These are phyloP conservation scores for Herpetomonas tarakana DNA, from an alignment of 208 protist genomes.

Conservation along the genomic window DNA sequence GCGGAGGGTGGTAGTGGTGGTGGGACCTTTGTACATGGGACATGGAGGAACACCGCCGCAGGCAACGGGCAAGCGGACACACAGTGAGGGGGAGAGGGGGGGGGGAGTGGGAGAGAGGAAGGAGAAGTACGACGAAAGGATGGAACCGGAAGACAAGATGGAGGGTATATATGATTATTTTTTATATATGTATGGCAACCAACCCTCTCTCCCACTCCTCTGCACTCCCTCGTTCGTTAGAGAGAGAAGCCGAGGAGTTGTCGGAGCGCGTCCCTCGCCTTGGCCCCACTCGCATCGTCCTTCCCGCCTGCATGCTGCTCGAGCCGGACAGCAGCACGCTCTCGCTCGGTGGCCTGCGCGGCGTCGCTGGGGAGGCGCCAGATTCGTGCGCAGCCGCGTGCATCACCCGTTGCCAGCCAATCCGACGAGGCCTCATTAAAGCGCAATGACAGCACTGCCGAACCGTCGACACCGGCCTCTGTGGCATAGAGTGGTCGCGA, in stretches of 20 bases:
- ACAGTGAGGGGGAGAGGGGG: too few species aligned
- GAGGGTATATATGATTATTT: too few species aligned
- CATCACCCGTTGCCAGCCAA: slow-evolving; percentile 80
- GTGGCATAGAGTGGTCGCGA: slow-evolving; percentile 53
- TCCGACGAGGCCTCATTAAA: slow-evolving; percentile 65
- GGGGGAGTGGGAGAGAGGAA: too few species aligned
- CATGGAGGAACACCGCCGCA: too few species aligned
- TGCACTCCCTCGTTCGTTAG: too few species aligned
- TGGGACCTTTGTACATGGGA: too few species aligned
- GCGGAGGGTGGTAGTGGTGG: too few species aligned
- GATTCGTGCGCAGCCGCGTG: slow-evolving; percentile 52
- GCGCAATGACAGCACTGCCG: slow-evolving; percentile 49
- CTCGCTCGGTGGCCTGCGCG: slow-evolving; percentile 67
- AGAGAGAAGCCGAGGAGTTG: slow-evolving; percentile 64
- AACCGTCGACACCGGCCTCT: slow-evolving; percentile 62
- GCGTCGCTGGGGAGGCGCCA: slow-evolving; percentile 73
- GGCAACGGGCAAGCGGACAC: too few species aligned
- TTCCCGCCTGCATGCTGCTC: slow-evolving; percentile 20
- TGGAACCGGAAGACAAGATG: too few species aligned
- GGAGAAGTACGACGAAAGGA: too few species aligned
- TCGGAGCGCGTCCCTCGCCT: slow-evolving; percentile 21
- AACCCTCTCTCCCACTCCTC: too few species aligned
- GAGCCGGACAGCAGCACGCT: slow-evolving; percentile 66
- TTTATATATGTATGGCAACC: too few species aligned
- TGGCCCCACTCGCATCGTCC: slow-evolving; percentile 2